Conservation (phyloP, 805 yeast species). For the Yarrowia sp. region DNA sequence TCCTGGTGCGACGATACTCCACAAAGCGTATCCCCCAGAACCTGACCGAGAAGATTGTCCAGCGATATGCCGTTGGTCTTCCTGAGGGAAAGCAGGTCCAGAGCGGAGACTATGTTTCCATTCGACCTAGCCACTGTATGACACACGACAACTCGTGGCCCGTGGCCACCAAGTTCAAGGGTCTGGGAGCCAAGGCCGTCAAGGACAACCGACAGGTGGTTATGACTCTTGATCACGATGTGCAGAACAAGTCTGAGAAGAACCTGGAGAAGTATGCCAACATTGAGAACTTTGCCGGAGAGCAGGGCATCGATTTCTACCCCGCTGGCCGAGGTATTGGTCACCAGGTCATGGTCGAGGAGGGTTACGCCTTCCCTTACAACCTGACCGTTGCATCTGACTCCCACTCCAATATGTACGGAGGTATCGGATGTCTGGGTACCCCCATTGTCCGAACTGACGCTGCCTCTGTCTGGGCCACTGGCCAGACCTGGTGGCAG, state of each 20-base stretch:
- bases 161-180: constrained; percentile 93
- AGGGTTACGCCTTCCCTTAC: constrained; percentile 95
- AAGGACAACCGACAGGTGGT: constrained; percentile 88
- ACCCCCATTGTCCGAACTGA: constrained; percentile 98
- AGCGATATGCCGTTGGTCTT: constrained; percentile 83
- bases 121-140: constrained; percentile 96
- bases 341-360: constrained; percentile 98
- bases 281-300: constrained; percentile 82
- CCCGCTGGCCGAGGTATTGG: constrained; percentile 99
- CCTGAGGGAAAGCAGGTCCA: constrained; percentile 71
- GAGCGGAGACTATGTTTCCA: constrained; percentile 92
- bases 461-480: constrained; percentile 99
- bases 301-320: constrained; percentile 92
- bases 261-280: constrained; percentile 83
- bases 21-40: constrained; percentile 53
- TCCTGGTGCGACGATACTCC: constrained; percentile 15
- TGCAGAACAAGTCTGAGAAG: constrained; percentile 86
- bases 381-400: constrained; percentile 95
- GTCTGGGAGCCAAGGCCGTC: constrained; percentile 82
- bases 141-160: constrained; percentile 99
- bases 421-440: constrained; percentile 94
- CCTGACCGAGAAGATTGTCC: constrained; percentile 92
- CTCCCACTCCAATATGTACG: constrained; percentile 96
- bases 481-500: constrained; percentile 99
- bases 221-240: constrained; percentile 96